Evolutionary conservation across 2,329 filamentous ascomycete species (phyloP).

Genomic region (Clarireedia monteithiana): DNA sequence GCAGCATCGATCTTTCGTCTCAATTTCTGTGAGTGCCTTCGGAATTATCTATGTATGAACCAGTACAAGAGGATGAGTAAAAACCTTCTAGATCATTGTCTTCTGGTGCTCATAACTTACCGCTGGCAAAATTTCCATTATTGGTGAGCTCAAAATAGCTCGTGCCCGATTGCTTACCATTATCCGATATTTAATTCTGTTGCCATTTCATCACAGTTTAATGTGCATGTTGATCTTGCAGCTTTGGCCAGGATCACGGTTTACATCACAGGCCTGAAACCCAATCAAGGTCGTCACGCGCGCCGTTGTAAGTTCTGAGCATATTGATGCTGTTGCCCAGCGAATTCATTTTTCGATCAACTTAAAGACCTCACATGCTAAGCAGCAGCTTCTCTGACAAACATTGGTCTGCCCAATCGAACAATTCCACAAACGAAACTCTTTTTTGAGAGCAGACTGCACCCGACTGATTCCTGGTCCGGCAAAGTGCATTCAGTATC

Average conservation of each 20-base stretch:
- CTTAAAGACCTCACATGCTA: not conserved
- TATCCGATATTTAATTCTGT: not conserved
- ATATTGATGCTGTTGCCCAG: conserved; percentile 10
- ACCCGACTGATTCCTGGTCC: too few species aligned
- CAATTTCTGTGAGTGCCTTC: not conserved
- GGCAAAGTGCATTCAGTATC: not conserved
- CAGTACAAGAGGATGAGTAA: not conserved
- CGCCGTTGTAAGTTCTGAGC: not conserved
- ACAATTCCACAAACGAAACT: not conserved
- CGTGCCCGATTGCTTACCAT: not conserved
- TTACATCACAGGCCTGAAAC: not conserved
- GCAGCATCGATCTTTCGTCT: not conserved
- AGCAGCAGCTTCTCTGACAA: not conserved
- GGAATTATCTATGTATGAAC: not conserved
- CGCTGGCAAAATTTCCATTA: not conserved
- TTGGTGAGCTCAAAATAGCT: not conserved
- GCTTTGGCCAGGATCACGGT: conserved; percentile 3
- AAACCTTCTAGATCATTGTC: not conserved
- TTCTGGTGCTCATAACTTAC: not conserved
- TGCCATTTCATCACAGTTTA: not conserved
- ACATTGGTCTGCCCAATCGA: not conserved
- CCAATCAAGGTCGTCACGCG: conserved; percentile 21
- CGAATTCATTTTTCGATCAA: not conserved
- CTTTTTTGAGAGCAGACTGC: not conserved
- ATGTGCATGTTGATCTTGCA: conserved; percentile 3